A percentile compares a stretch with the other conserved stretches of the same genome.
Evolutionary conservation across 208 protist species (phyloP).

Genomic region (Leishmania tarentolae): DNA sequence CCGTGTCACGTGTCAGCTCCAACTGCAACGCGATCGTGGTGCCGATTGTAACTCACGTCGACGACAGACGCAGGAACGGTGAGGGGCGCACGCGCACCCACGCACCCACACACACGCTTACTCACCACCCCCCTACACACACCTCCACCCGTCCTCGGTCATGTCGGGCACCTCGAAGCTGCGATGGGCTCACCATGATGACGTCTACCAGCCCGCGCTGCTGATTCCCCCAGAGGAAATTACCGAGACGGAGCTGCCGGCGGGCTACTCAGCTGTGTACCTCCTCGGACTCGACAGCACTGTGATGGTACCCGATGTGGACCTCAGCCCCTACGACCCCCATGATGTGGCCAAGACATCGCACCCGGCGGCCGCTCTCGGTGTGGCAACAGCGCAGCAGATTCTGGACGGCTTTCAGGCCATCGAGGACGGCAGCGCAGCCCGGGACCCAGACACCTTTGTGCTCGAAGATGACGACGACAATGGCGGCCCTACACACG

Average conservation of each 20-base stretch:
- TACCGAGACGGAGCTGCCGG: constrained; percentile 30
- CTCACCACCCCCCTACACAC: too few relatives aligned
- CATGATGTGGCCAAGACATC: constrained; percentile 45
- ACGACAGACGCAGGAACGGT: neutral
- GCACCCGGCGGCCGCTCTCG: constrained; percentile 52
- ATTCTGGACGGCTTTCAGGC: constrained; percentile 44
- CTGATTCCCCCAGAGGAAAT: constrained; percentile 51
- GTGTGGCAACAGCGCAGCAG: constrained; percentile 56
- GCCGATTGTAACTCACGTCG: neutral
- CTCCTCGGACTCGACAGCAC: constrained; percentile 75
- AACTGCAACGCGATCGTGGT: neutral
- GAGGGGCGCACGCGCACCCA: neutral
- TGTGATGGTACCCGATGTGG: constrained; percentile 45
- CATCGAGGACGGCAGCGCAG: constrained; percentile 4
- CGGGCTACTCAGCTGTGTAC: constrained; percentile 62
- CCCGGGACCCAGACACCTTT: neutral
- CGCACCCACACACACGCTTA: neutral
- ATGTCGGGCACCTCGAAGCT: constrained; percentile 38
- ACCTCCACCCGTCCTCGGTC: neutral
- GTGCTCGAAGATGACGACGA: constrained; percentile 1
- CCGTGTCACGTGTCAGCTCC: too few relatives aligned
- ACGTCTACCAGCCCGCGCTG: constrained; percentile 71
- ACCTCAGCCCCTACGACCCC: constrained; percentile 65
- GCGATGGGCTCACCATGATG: constrained; percentile 79
- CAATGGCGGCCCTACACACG: neutral